Percentiles rank a stretch among this genome's conserved stretches.
Conservation (phyloP, 2,329 filamentous ascomycete genomes). For the Pseudocercospora ulei region DNA sequence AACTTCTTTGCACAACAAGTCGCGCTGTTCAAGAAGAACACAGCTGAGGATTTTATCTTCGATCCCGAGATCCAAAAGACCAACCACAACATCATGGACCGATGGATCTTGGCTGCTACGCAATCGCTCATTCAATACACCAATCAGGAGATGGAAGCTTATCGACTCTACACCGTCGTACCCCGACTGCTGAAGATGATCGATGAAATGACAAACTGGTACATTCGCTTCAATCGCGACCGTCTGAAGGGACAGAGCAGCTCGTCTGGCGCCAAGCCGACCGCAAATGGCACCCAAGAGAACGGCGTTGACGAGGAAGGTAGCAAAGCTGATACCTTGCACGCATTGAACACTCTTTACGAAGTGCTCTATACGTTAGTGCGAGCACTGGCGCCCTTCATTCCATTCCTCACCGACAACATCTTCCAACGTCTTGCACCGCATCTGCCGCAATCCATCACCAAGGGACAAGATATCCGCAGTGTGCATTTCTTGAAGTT, state of each 20-base stretch:
- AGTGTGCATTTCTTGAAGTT: constrained; percentile 90
- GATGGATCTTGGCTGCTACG: constrained; percentile 86
- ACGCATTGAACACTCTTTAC: constrained; percentile 87
- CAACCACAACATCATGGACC: constrained; percentile 88
- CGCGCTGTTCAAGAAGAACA: constrained; percentile 73
- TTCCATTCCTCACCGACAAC: constrained; percentile 87
- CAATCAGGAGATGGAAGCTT: constrained; percentile 78
- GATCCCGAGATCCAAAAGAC: constrained; percentile 63
- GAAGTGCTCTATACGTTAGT: constrained; percentile 85
- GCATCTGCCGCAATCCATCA: constrained; percentile 64
- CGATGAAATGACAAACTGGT: constrained; percentile 97
- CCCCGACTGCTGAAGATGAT: constrained; percentile 63
- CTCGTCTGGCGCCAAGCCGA: constrained; percentile 18
- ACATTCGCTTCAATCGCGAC: constrained; percentile 88
- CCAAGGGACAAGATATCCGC: constrained; percentile 58
- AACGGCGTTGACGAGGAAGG: constrained; percentile 53
- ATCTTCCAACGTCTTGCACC: constrained; percentile 79
- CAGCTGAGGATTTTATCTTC: constrained; percentile 65
- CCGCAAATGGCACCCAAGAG: constrained; percentile 18
- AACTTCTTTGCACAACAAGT: constrained; percentile 93
- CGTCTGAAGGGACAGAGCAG: constrained; percentile 61
- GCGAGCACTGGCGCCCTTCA: constrained; percentile 84
- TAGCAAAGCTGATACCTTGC: constrained; percentile 64
- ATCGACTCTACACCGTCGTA: constrained; percentile 72
- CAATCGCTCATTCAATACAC: constrained; percentile 87